phyloP scores from a whole-genome alignment of 345 rosid species.

The Lepidium aucheri region DNA sequence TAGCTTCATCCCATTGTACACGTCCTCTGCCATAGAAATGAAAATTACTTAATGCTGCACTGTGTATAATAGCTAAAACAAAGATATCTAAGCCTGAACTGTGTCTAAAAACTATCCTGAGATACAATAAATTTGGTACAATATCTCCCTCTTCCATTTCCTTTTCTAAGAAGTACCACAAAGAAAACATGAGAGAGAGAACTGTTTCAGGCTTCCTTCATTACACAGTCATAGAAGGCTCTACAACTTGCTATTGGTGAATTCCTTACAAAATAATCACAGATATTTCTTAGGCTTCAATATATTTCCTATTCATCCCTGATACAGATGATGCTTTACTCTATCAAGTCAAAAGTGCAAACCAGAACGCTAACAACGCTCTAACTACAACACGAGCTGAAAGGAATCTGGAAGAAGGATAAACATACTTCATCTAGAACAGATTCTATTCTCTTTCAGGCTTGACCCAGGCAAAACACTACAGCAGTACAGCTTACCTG shows the following conservation, averaged over 20 bases:
- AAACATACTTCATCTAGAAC: conserved; percentile 23
- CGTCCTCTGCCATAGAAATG: conserved; percentile 39
- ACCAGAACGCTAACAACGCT: neutral
- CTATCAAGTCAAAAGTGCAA: neutral
- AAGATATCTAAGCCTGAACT: neutral
- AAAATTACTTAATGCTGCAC: neutral
- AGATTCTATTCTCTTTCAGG: neutral
- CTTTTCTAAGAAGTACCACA: neutral
- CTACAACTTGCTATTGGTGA: too few species aligned
- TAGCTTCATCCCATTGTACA: conserved; percentile 89
- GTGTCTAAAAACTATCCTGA: neutral
- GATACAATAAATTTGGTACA: neutral
- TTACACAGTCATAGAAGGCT: neutral
- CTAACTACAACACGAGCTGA: neutral
- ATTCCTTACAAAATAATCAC: too few species aligned
- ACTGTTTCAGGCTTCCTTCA: neutral
- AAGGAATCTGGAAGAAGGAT: neutral
- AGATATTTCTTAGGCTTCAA: neutral
- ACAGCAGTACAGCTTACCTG: conserved; percentile 12
- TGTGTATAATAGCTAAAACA: neutral
- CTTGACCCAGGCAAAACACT: neutral
- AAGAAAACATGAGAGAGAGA: neutral
- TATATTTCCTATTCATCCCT: neutral
- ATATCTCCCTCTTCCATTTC: neutral
- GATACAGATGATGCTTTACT: neutral